Base-by-base conservation (phyloP, 2,329 filamentous ascomycete species). In the Pseudogymnoascus sp. region DNA sequence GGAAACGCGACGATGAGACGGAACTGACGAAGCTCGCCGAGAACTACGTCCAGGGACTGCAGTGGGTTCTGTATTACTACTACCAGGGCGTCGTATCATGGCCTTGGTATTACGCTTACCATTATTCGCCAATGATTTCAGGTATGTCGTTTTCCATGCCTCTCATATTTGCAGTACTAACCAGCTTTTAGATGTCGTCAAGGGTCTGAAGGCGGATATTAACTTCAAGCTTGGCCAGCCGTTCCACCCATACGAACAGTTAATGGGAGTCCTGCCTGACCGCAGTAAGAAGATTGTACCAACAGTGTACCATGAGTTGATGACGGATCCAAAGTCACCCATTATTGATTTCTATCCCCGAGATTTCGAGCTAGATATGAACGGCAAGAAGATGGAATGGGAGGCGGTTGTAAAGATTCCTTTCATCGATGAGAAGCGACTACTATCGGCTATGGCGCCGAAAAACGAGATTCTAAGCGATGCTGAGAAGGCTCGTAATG, bases 351-450 rank as follows among this genome's bases (percentile, higher is more conserved):
- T 99, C 75, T 99, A 99, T 72, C 95, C 95, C 2, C 85, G 93
- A 70, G 95, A 99, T 71, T 99, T 99, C 72, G 92, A 96, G 69
- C 82, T 99, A 43, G 96, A 99, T 74, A 98, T 99, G 95, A 98
- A 99, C 71, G 96, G 95, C 65, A 99, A 99, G 80, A 99, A 96
- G 79, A 96, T 96, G 90, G 96, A 99, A 68, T 99, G 95, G 95
- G 95, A 99, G 75, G 95, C 95, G 28, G 93, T 99, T 39, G 92
- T 99, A 68, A 99, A 98, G 77, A 99, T 99, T 72, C 95, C 95
- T 0, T 99, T 99, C 77, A 99, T 99, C 68, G 92, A 99, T 65
- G 93, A 99, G 75, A 86, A 89, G 71, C 86, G 95, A 25, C 80
- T 99, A 2, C 81, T 99, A 63, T 78, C 81, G 39, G 95, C 93